phyloP scores from a whole-genome alignment of 2,329 filamentous ascomycete genomes.

The Xylariaceae sp. region DNA sequence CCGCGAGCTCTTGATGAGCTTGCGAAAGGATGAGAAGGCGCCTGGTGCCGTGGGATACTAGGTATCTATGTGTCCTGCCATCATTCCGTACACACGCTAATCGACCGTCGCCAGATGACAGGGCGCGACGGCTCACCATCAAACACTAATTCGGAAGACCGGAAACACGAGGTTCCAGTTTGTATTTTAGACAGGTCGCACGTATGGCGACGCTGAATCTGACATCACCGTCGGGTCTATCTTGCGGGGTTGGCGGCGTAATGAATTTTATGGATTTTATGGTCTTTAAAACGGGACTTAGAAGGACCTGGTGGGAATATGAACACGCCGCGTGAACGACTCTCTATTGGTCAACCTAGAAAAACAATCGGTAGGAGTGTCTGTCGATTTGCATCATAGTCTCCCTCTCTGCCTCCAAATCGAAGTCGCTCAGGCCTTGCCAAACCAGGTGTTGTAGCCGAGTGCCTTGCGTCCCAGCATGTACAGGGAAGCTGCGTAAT shows the following conservation, averaged over 20 bases:
- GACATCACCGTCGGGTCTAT: conserved; percentile 16
- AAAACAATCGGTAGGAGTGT: conserved; percentile 14
- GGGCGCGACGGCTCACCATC: conserved; percentile 8
- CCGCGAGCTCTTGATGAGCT: conserved; percentile 77
- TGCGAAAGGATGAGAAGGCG: conserved; percentile 90
- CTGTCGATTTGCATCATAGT: conserved; percentile 15
- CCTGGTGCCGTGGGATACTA: conserved; percentile 62
- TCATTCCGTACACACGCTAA: conserved; percentile 20
- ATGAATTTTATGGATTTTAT: conserved; percentile 23
- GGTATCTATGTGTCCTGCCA: conserved; percentile 5
- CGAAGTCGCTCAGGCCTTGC: conserved; percentile 40
- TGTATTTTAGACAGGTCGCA: conserved; percentile 28
- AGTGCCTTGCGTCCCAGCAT: conserved; percentile 67
- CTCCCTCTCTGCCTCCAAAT: conserved; percentile 1
- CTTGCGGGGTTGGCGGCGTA: conserved; percentile 24
- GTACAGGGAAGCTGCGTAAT: conserved; percentile 53
- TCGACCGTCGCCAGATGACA: conserved; percentile 6
- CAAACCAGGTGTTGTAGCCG: conserved; percentile 76
- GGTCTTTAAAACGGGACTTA: conserved; percentile 10
- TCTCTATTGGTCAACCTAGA: conserved; percentile 23
- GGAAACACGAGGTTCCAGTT: conserved; percentile 5
- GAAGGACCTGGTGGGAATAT: conserved; percentile 9
- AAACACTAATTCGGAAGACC: conserved; percentile 6
- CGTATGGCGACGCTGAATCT: conserved; percentile 16
- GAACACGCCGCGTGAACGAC: conserved; percentile 20